These are phyloP conservation scores for Lentinula novae-zelandiae DNA, from an alignment of 1,284 basidiomycete species.

Conservation along the genomic window DNA sequence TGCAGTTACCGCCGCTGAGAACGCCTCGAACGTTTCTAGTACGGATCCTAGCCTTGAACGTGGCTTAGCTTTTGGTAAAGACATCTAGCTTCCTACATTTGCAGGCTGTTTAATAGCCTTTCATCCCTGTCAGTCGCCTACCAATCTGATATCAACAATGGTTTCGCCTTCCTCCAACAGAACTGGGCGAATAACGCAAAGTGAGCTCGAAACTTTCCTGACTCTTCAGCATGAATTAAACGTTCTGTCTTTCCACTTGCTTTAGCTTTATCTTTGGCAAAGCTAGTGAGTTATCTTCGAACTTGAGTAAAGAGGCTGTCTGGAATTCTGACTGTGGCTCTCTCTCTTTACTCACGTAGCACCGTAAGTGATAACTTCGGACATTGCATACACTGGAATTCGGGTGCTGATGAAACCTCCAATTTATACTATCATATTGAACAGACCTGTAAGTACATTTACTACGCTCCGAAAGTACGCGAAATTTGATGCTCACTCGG, in stretches of 20 bases:
- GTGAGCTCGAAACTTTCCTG: constrained; percentile 8
- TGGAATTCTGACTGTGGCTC: not conserved
- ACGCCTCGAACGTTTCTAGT: constrained; percentile 15
- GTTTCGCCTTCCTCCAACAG: constrained; percentile 28
- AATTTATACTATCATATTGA: not conserved
- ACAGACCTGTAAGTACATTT: constrained; percentile 2
- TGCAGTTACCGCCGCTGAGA: constrained; percentile 16
- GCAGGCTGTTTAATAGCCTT: not conserved
- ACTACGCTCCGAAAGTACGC: not conserved
- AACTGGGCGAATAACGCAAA: constrained; percentile 25
- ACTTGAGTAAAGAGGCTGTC: not conserved
- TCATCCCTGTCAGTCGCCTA: constrained; percentile 19
- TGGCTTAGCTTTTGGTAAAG: constrained; percentile 27
- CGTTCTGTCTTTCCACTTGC: constrained; percentile 6
- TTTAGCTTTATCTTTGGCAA: not conserved
- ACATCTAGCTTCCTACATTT: not conserved
- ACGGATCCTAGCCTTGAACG: constrained; percentile 20
- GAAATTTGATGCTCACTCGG: not conserved
- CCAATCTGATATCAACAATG: constrained; percentile 23
- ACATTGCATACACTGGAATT: not conserved
- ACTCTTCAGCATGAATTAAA: not conserved
- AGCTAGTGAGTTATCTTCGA: not conserved
- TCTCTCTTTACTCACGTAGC: not conserved
- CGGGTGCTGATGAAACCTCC: not conserved
- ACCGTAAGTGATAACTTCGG: not conserved